Evolutionary conservation across 2,329 filamentous ascomycete species (phyloP).

Genomic region (Cyanodermella asteris): DNA sequence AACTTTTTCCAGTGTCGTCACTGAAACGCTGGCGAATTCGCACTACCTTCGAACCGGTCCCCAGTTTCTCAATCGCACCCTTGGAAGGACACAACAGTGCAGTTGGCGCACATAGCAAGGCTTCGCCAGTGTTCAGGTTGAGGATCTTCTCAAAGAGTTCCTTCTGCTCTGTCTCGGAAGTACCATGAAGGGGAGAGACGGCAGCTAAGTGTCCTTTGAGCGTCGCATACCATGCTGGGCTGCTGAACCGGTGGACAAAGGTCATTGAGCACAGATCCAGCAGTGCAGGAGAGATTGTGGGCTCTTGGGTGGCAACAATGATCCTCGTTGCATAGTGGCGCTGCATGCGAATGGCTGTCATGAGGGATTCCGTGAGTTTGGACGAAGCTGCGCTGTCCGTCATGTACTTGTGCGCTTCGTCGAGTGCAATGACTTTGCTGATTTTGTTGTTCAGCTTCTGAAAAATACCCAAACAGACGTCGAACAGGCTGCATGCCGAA

Average conservation of each 20-base stretch:
- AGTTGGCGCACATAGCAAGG: constrained; percentile 26
- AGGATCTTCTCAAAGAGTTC: constrained; percentile 25
- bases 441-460: constrained; percentile 28
- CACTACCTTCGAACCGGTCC: background rate
- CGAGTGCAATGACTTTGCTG: constrained; percentile 44
- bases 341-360: constrained; percentile 45
- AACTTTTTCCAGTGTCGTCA: too few species aligned
- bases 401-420: constrained; percentile 66
- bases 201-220: constrained; percentile 28
- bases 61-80: background rate
- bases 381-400: constrained; percentile 20
- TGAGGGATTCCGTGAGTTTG: constrained; percentile 41
- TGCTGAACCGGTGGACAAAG: constrained; percentile 50
- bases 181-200: constrained; percentile 9
- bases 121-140: constrained; percentile 24
- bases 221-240: constrained; percentile 37
- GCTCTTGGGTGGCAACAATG: constrained; percentile 57
- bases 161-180: constrained; percentile 9
- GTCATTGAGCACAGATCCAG: constrained; percentile 52
- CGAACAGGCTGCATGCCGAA: constrained; percentile 49
- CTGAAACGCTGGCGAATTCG: too few species aligned
- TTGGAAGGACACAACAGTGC: constrained; percentile 17
- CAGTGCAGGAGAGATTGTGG: constrained; percentile 44
- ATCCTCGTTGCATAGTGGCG: constrained; percentile 46
- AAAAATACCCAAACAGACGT: constrained; percentile 46